Evolutionary conservation across 108 stramenopile species (phyloP), one percentile per base, ranked within the genome.

Genomic region (Stephanodiscus triporus): DNA sequence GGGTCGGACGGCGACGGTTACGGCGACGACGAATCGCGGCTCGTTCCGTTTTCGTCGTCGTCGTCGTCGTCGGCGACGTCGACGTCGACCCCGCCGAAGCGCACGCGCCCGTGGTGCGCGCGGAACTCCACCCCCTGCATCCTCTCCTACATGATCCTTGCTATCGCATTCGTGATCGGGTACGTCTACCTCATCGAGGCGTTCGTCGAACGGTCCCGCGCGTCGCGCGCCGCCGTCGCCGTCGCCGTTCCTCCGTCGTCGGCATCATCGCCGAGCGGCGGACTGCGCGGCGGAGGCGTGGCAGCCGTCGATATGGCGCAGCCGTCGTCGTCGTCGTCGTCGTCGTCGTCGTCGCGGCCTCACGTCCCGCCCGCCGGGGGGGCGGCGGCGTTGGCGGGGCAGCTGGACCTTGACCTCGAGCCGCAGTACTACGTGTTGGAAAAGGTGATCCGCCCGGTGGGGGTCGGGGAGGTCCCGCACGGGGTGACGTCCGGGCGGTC

Each of bases 131-230:
- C 17, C 27, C 56, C 56, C 24, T 57, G 56, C 30, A 30, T 57
- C 8, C 27, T 57, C 27, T 29, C 30, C 29, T 30, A 30, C 4
- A 57, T 57, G 30, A n/a, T 57, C 27, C 14, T 57, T 1, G 30
- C 56, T 4, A 57, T 57, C 30, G 30, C 30, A 27, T 57, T 57
- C 56, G 17, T 57, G 10, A 20, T 32, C 4, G 56, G 56, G 30
- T 57, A 57, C 30, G 56, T 57, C 56, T 57, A 34, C 26, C 27
- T 57, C 26, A n/a, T 57, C 27, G 56, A 57, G 30, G 27, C 56
- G 1, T 34, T 57, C 30, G 56, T 57, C 30, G 16, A 5, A 1
- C 56, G 10, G 32, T 57, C 56, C 0, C 56, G 56, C 27, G 4
- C 56, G 27, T 27, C 43, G 16, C 43, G 43, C 16, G 43, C 9